Evolutionary conservation across 192 early-diverging fungal genomes (phyloP).

Genomic region (Gamsiella multidivaricata): DNA sequence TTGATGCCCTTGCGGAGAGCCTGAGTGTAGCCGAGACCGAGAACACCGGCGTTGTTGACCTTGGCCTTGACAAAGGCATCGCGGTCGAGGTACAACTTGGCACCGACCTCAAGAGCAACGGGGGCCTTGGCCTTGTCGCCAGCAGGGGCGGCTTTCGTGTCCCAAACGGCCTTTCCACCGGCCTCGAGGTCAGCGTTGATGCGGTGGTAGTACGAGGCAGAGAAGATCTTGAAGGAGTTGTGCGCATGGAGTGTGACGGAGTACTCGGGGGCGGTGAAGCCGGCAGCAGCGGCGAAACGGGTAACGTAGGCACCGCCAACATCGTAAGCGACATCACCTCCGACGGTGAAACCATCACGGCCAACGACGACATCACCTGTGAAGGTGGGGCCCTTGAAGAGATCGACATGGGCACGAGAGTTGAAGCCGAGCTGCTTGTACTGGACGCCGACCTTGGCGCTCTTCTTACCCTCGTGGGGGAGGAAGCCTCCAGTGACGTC

Average conservation of each 20-base stretch:
- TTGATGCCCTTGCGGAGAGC: constrained; percentile 93
- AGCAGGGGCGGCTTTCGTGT: constrained; percentile 66
- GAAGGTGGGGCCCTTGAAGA: constrained; percentile 95
- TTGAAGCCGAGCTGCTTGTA: constrained; percentile 98
- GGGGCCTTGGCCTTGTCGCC: constrained; percentile 68
- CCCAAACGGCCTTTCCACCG: constrained; percentile 93
- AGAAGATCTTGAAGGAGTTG: constrained; percentile 89
- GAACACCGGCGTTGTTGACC: constrained; percentile 83
- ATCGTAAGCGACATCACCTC: constrained; percentile 96
- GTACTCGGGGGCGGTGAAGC: constrained; percentile 91
- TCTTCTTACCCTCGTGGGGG: constrained; percentile 85
- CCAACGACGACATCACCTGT: constrained; percentile 90
- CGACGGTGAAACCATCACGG: constrained; percentile 88
- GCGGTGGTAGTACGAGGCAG: constrained; percentile 97
- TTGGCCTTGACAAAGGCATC: constrained; percentile 92
- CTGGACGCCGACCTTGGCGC: constrained; percentile 83
- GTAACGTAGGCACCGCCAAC: constrained; percentile 84
- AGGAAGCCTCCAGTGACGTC: constrained; percentile 87
- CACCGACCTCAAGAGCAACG: constrained; percentile 90
- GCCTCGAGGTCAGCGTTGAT: constrained; percentile 93
- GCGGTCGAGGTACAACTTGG: constrained; percentile 92
- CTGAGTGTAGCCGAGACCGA: constrained; percentile 96
- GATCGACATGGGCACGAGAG: constrained; percentile 88
- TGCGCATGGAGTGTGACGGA: constrained; percentile 88
- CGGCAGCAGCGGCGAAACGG: constrained; percentile 90